Evolutionary conservation across 768 basidiomycete species (phyloP).

Genomic region (Hebeloma cylindrosporum): DNA sequence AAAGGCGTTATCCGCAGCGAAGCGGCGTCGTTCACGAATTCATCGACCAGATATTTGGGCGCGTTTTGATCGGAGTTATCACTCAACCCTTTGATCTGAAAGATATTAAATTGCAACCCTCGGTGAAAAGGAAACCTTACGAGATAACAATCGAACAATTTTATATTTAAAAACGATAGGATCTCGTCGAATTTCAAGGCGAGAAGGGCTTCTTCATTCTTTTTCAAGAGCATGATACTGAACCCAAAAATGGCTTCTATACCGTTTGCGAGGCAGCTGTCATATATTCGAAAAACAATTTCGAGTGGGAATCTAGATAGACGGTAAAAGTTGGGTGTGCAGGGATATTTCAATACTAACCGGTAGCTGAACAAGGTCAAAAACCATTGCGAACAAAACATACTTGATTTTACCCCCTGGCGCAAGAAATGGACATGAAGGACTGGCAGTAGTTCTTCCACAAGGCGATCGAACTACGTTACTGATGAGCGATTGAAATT

Average conservation of each 20-base stretch:
- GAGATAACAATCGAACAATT: conserved; percentile 83
- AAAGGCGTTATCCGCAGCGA: conserved; percentile 89
- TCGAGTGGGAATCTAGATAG: conserved; percentile 81
- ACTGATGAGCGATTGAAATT: background rate
- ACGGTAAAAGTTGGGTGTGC: background rate
- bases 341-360: conserved; percentile 37
- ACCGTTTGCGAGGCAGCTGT: conserved; percentile 94
- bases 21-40: conserved; percentile 87
- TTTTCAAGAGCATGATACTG: conserved; percentile 80
- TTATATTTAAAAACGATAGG: conserved; percentile 76
- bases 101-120: background rate
- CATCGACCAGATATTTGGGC: conserved; percentile 64
- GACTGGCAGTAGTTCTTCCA: conserved; percentile 91
- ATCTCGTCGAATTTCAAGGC: conserved; percentile 90
- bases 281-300: conserved; percentile 94
- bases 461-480: conserved; percentile 83
- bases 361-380: conserved; percentile 95
- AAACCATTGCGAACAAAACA: conserved; percentile 99
- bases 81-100: conserved; percentile 20
- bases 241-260: conserved; percentile 98
- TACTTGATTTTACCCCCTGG: conserved; percentile 94
- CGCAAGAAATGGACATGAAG: conserved; percentile 91
- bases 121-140: conserved; percentile 15
- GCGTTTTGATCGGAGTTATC: conserved; percentile 25
- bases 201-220: conserved; percentile 81